Percentiles rank a stretch among this genome's conserved stretches.
Evolutionary conservation across 2,329 filamentous ascomycete species (phyloP).

Genomic region (Ceratocystis alfenasii): DNA sequence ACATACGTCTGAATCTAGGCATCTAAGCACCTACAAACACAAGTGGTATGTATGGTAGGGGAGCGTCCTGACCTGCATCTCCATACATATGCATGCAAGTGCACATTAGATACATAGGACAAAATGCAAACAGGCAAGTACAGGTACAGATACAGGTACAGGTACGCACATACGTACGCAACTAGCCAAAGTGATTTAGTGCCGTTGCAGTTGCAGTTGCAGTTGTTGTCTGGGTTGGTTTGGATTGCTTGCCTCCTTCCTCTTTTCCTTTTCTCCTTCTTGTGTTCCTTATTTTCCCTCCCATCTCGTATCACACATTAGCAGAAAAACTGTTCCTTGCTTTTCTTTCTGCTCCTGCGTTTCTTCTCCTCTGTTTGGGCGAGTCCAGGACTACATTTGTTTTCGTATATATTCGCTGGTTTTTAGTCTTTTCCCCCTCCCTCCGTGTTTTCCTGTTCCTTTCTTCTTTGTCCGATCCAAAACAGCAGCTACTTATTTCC

Average conservation of each 20-base stretch:
- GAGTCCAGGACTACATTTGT: not conserved
- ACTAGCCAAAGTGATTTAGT: not conserved
- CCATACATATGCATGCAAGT: constrained; percentile 1
- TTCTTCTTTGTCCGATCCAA: not conserved
- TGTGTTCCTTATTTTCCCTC: not conserved
- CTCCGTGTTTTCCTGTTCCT: not conserved
- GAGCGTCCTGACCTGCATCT: not conserved
- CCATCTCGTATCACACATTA: constrained; percentile 10
- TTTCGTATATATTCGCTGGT: too few relatives aligned
- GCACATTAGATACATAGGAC: not conserved
- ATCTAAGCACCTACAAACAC: not conserved
- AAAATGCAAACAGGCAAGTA: not conserved
- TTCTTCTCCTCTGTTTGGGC: not conserved
- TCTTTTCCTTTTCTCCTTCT: not conserved
- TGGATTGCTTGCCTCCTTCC: constrained; percentile 10
- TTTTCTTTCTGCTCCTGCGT: not conserved
- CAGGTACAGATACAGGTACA: not conserved
- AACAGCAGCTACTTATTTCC: not conserved
- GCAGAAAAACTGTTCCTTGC: not conserved
- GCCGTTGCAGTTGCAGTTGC: not conserved
- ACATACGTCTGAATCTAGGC: not conserved
- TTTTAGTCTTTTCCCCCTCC: not conserved
- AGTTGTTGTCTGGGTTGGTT: not conserved
- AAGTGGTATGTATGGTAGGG: not conserved
- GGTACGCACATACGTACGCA: not conserved